A percentile compares a stretch with the other conserved stretches of the same genome.
Evolutionary conservation across 129 eudicot genomes (phyloP).

Genomic region (Pulicaria dysenterica): DNA sequence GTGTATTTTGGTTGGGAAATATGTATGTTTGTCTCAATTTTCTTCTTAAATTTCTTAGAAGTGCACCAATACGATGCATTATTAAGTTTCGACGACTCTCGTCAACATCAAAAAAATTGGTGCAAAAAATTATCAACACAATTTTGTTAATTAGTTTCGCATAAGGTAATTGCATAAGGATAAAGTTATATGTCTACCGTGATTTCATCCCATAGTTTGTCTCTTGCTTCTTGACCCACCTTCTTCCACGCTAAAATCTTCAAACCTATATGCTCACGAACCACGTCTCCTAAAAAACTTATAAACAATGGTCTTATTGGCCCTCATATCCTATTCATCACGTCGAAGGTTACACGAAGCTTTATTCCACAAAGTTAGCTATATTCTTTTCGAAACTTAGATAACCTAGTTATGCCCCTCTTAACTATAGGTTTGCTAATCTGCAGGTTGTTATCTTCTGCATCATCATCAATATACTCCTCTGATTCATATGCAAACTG

Average conservation of each 20-base stretch:
- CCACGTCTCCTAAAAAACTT: background rate
- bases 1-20: no score
- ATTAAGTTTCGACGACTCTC: background rate
- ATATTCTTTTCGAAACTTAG: no score
- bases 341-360: no score
- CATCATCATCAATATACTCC: no score
- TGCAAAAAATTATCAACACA: background rate
- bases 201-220: background rate
- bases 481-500: no score
- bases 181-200: background rate
- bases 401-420: no score
- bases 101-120: background rate
- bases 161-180: background rate
- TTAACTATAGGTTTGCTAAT: no score
- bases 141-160: background rate
- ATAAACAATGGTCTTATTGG: background rate
- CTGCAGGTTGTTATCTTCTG: no score
- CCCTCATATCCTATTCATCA: background rate
- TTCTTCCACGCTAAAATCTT: background rate
- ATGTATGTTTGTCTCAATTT: no score
- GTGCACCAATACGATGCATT: background rate
- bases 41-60: background rate
- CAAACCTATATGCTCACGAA: background rate
- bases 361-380: no score
- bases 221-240: background rate